phyloP scores from a whole-genome alignment of 2,329 filamentous ascomycete genomes.

The Cladosporium sp. region DNA sequence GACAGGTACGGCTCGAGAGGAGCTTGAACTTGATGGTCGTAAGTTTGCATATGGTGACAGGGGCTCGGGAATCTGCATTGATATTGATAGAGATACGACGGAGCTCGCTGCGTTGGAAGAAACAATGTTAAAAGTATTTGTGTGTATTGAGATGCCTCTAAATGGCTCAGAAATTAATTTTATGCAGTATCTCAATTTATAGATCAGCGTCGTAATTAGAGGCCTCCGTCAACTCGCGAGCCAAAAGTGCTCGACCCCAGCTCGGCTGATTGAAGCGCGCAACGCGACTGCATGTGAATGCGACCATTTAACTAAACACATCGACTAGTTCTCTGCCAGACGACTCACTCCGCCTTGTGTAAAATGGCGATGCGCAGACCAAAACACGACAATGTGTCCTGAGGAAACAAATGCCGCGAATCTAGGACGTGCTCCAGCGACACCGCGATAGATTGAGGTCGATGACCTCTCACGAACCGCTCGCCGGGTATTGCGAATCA shows the following conservation, averaged over 20 bases:
- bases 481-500: background rate
- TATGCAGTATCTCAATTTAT: too few relatives aligned
- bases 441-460: background rate
- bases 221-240: background rate
- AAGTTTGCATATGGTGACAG: background rate
- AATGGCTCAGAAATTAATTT: too few relatives aligned
- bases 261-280: background rate
- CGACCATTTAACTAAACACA: background rate
- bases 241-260: background rate
- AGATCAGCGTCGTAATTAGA: background rate
- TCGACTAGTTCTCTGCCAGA: background rate
- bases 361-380: background rate
- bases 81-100: background rate
- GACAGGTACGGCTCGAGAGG: background rate
- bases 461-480: background rate
- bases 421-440: background rate
- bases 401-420: background rate
- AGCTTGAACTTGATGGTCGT: background rate
- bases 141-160: too few relatives aligned
- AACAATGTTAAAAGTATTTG: too few relatives aligned
- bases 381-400: background rate
- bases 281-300: background rate
- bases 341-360: too few relatives aligned
- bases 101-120: too few relatives aligned
- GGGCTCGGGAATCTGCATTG: background rate